Evolutionary conservation across 345 rosid genomes (phyloP).

Genomic region (Pistacia atlantica): DNA sequence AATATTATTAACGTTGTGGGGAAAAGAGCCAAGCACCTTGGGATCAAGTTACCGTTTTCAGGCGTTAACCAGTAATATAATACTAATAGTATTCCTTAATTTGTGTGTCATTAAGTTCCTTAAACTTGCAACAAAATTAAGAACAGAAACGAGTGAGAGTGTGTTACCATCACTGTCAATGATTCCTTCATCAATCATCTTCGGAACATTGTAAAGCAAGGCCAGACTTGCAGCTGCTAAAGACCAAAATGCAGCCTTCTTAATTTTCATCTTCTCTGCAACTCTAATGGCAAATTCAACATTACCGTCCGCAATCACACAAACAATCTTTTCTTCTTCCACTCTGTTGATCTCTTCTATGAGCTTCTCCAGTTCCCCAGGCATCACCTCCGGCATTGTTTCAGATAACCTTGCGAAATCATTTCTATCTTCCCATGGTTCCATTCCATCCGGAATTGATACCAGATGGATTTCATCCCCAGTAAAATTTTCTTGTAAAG

Average conservation of each 20-base stretch:
- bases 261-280: conserved; percentile 19
- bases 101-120: conserved; percentile 4
- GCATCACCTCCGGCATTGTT: background rate
- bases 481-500: background rate
- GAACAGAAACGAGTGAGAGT: too few relatives aligned
- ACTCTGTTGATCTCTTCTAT: background rate
- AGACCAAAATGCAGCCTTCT: conserved; percentile 12
- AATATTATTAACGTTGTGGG: too few relatives aligned
- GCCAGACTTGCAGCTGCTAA: background rate
- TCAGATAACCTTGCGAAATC: background rate
- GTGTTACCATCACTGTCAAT: conserved; percentile 11
- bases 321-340: conserved; percentile 7
- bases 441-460: background rate
- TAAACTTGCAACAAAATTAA: background rate
- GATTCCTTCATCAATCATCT: conserved; percentile 11
- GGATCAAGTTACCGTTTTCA: too few relatives aligned
- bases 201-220: background rate
- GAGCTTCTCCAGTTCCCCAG: background rate
- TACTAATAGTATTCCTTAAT: too few relatives aligned
- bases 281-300: conserved; percentile 14
- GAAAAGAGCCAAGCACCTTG: too few relatives aligned
- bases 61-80: too few relatives aligned
- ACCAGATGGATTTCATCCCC: background rate
- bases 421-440: background rate
- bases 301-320: conserved; percentile 11